Percentiles rank a stretch among this genome's conserved stretches.
phyloP scores from a whole-genome alignment of 2,329 filamentous ascomycete genomes.

The Harringtonia aguacate region DNA sequence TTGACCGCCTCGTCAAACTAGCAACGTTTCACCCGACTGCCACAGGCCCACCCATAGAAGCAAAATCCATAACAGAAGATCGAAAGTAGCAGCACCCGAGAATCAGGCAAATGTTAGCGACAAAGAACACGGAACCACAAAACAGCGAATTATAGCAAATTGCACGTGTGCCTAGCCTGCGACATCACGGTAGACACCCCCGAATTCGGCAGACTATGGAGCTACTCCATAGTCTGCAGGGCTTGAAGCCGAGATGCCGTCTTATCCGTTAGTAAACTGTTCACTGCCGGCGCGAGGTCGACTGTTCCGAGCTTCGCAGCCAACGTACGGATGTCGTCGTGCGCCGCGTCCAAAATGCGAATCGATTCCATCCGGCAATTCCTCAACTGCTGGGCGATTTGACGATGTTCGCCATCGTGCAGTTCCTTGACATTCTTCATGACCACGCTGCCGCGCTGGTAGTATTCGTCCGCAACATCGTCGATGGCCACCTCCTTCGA shows the following conservation, averaged over 20 bases:
- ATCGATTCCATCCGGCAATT: not conserved
- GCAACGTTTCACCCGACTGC: no score
- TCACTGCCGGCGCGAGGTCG: constrained; percentile 2
- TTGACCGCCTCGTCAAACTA: no score
- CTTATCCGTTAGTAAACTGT: constrained; percentile 1
- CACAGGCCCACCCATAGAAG: no score
- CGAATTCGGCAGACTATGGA: not conserved
- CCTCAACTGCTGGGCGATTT: not conserved
- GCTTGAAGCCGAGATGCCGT: not conserved
- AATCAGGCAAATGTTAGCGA: no score
- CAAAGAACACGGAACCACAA: no score
- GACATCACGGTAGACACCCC: not conserved
- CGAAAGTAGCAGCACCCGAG: no score
- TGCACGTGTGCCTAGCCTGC: no score
- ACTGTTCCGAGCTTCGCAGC: constrained; percentile 1
- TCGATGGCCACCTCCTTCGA: constrained; percentile 11
- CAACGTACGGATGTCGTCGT: not conserved
- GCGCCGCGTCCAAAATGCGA: not conserved
- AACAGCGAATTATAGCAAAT: no score
- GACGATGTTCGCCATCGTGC: constrained; percentile 1
- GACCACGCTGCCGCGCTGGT: constrained; percentile 6
- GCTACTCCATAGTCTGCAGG: not conserved
- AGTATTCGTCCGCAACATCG: constrained; percentile 11
- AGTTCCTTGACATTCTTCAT: constrained; percentile 1
- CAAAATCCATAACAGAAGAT: no score